Base-by-base conservation (phyloP, 2,329 filamentous ascomycete species). In the Epichloe festucae region DNA sequence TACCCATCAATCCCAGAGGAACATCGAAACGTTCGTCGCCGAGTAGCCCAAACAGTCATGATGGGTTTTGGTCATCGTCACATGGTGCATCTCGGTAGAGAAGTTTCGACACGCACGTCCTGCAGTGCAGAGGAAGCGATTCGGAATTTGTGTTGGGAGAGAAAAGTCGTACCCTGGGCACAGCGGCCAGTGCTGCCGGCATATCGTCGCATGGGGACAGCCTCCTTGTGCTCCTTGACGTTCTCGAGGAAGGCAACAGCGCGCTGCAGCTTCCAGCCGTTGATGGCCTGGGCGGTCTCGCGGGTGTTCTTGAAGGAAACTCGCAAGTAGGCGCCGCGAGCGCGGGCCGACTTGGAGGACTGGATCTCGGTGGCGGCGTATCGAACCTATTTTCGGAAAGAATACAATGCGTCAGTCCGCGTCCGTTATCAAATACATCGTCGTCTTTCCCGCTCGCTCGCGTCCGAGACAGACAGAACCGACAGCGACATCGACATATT, bases 301-400 rank as follows among this genome's bases (percentile, higher is more conserved):
- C 93, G 89, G 73, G 93, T 98, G 85, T 98, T 98, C 86, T 98
- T 98, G 88, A 96, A 98, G 66, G 88, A 95, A 67, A 97, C 91
- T 73, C 93, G 89, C 68, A 98, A 87, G 82, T 97, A 98, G 73
- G 90, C 89, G 76, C 94, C 93, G 77, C 93, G 90, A 71, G 91
- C 87, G 79, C 91, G 89, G 75, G 93, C 93, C 78, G 88, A 95
- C 83, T 95, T 96, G 66, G 84, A 81, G 74, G 84, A 77, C 67
- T 85, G 79, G 72, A 94, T 91, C 73, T 89, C 81, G 70, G 84
- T 87, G 72, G 87, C 87, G 76, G 89, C 89, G 89, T 96, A 96
- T 76, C 90, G 89, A 81, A 95, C 89, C 89, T 94, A 68, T 48
- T 53, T 46, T 46, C 40, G 42, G 42, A 52, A 52, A 50, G 52